Evolutionary conservation across 495 filamentous ascomycete species (phyloP).

Genomic region (Pseudoneurospora amorphoporcata): DNA sequence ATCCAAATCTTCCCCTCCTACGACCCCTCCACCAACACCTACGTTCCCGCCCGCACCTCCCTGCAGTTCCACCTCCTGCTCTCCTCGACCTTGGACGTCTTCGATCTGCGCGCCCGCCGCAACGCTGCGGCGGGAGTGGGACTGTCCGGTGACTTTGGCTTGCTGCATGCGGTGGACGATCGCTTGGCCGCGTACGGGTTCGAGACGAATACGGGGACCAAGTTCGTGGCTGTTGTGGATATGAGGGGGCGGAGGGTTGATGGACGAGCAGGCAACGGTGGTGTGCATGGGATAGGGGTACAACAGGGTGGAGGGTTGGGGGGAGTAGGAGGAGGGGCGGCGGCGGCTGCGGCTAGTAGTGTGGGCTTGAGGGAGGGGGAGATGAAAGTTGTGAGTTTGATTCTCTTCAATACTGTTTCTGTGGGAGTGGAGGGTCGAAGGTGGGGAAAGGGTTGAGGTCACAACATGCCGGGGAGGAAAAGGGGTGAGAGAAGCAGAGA

Average conservation of each 20-base stretch:
- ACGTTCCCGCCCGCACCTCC: slow-evolving; percentile 41
- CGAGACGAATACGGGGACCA: slow-evolving; percentile 92
- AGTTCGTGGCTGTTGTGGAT: slow-evolving; percentile 81
- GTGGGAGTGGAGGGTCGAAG: too few species aligned
- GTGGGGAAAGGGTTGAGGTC: too few species aligned
- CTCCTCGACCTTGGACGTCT: slow-evolving; percentile 84
- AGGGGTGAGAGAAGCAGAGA: not conserved
- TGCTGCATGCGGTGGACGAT: slow-evolving; percentile 89
- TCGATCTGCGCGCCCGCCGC: slow-evolving; percentile 63
- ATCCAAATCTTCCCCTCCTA: slow-evolving; percentile 76
- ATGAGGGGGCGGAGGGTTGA: slow-evolving; percentile 51
- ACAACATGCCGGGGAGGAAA: not conserved
- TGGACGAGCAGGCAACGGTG: slow-evolving; percentile 9
- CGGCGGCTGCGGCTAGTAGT: slow-evolving; percentile 19
- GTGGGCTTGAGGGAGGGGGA: slow-evolving; percentile 68
- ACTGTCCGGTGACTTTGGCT: slow-evolving; percentile 68
- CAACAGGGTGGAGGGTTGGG: not conserved
- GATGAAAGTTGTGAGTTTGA: slow-evolving; percentile 52
- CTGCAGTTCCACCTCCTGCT: slow-evolving; percentile 89
- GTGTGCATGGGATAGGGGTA: slow-evolving; percentile 10
- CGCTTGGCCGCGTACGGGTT: slow-evolving; percentile 85
- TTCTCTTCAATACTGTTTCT: too few species aligned
- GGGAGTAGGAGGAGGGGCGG: slow-evolving; percentile 11
- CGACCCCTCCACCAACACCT: slow-evolving; percentile 33
- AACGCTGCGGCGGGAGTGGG: slow-evolving; percentile 48